Evolutionary conservation across 2,329 filamentous ascomycete species (phyloP).

Genomic region (Hypoxylon rubiginosum): DNA sequence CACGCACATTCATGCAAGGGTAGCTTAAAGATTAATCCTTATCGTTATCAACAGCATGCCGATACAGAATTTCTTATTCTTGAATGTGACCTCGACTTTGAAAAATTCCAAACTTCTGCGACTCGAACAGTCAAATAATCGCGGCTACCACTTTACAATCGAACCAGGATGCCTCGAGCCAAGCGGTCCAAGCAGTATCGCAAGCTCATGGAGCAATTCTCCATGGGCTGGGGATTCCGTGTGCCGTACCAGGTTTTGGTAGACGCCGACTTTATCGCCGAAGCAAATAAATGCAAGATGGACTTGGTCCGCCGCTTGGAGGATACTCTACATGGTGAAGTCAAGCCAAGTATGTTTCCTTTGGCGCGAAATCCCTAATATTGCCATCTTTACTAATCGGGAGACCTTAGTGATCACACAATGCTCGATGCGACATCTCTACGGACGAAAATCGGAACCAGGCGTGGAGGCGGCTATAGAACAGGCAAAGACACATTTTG

Average conservation of each 20-base stretch:
- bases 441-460: slow-evolving; percentile 70
- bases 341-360: slow-evolving; percentile 77
- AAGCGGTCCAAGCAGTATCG: slow-evolving; percentile 83
- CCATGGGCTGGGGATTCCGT: slow-evolving; percentile 88
- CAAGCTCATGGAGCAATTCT: slow-evolving; percentile 95
- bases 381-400: slow-evolving; percentile 2
- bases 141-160: neutral
- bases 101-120: slow-evolving; percentile 14
- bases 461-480: slow-evolving; percentile 73
- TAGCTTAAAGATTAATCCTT: slow-evolving; percentile 24
- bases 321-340: slow-evolving; percentile 86
- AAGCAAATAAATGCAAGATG: slow-evolving; percentile 89
- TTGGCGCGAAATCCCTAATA: neutral
- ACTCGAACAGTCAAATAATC: slow-evolving; percentile 12
- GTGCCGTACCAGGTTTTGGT: slow-evolving; percentile 95
- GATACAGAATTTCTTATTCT: slow-evolving; percentile 33
- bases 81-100: slow-evolving; percentile 13
- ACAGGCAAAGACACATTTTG: slow-evolving; percentile 77
- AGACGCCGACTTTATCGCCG: slow-evolving; percentile 86
- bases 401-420: slow-evolving; percentile 76
- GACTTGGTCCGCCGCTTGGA: slow-evolving; percentile 82
- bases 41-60: slow-evolving; percentile 26
- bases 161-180: slow-evolving; percentile 52
- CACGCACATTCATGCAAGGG: neutral
- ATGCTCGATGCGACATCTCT: slow-evolving; percentile 84